Evolutionary conservation across 176 grass and related monocot species (phyloP).

Genomic region (Triticum timopheevii): DNA sequence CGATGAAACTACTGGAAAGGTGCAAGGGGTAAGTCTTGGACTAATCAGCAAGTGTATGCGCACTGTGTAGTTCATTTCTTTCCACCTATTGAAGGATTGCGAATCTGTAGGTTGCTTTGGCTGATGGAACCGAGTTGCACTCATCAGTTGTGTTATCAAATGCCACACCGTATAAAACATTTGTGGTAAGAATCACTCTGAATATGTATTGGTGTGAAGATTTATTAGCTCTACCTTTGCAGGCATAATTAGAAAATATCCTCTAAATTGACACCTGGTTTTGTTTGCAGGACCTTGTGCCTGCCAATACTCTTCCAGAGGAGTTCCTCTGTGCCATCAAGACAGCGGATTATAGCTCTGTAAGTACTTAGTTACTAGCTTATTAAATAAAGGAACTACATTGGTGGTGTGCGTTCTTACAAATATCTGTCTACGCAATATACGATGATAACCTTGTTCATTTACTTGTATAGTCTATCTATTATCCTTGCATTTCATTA

Average conservation of each 20-base stretch:
- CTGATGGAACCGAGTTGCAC: constrained; percentile 84
- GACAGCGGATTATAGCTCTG: constrained; percentile 95
- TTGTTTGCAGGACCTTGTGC: constrained; percentile 71
- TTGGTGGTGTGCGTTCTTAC: background rate
- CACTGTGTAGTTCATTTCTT: constrained; percentile 29
- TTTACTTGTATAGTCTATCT: background rate
- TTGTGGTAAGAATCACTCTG: constrained; percentile 66
- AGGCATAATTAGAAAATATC: constrained; percentile 20
- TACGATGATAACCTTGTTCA: constrained; percentile 7
- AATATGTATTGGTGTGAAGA: constrained; percentile 30
- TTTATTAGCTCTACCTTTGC: constrained; percentile 17
- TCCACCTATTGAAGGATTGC: constrained; percentile 16
- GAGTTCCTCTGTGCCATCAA: constrained; percentile 73
- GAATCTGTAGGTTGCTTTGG: constrained; percentile 68
- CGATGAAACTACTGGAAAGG: constrained; percentile 54
- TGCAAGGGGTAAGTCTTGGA: constrained; percentile 67
- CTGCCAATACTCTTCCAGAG: constrained; percentile 63
- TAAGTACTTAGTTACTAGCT: constrained; percentile 47
- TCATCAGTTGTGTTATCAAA: constrained; percentile 90
- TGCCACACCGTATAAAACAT: constrained; percentile 89
- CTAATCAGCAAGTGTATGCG: background rate
- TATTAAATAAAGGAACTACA: constrained; percentile 11
- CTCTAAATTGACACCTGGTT: constrained; percentile 16
- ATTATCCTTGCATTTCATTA: background rate
- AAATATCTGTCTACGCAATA: background rate